These are phyloP conservation scores for Pichia californica DNA, from an alignment of 805 yeast species.

Conservation along the genomic window DNA sequence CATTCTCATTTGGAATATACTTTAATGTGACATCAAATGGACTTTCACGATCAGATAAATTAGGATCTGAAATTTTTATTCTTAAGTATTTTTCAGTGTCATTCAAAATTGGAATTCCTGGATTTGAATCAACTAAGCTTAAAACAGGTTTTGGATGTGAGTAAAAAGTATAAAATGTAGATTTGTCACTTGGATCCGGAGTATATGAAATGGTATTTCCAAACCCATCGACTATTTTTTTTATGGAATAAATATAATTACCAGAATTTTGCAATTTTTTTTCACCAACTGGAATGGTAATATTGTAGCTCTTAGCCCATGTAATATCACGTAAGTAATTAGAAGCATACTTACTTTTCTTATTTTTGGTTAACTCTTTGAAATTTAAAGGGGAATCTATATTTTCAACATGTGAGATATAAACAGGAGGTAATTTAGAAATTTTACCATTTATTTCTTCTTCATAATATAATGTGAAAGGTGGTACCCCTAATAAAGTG, in stretches of 20 bases:
- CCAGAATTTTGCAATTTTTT: slow-evolving; percentile 36
- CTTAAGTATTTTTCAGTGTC: slow-evolving; percentile 29
- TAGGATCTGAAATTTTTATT: slow-evolving; percentile 20
- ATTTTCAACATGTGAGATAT: slow-evolving; percentile 38
- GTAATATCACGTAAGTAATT: slow-evolving; percentile 33
- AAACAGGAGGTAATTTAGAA: slow-evolving; percentile 23
- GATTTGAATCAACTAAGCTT: slow-evolving; percentile 34
- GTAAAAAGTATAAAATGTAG: slow-evolving; percentile 38
- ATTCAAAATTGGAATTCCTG: slow-evolving; percentile 24
- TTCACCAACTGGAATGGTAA: slow-evolving; percentile 24
- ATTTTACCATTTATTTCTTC: slow-evolving; percentile 36
- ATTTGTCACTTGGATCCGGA: slow-evolving; percentile 28
- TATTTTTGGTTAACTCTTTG: slow-evolving; percentile 19
- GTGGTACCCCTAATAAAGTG: slow-evolving; percentile 69
- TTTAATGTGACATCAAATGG: slow-evolving; percentile 40
- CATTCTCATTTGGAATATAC: slow-evolving; percentile 25
- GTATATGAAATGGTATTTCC: slow-evolving; percentile 50
- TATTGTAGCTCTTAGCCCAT: slow-evolving; percentile 28
- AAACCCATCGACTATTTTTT: slow-evolving; percentile 57
- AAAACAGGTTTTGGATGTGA: slow-evolving; percentile 54
- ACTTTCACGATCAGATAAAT: slow-evolving; percentile 32
- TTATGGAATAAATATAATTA: slow-evolving; percentile 47
- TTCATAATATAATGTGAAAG: slow-evolving; percentile 52
- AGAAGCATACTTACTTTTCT: slow-evolving; percentile 20
- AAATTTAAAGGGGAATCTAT: slow-evolving; percentile 45